Base-by-base conservation (phyloP, 768 basidiomycete genomes). In the Tylopilus subfusipes region DNA sequence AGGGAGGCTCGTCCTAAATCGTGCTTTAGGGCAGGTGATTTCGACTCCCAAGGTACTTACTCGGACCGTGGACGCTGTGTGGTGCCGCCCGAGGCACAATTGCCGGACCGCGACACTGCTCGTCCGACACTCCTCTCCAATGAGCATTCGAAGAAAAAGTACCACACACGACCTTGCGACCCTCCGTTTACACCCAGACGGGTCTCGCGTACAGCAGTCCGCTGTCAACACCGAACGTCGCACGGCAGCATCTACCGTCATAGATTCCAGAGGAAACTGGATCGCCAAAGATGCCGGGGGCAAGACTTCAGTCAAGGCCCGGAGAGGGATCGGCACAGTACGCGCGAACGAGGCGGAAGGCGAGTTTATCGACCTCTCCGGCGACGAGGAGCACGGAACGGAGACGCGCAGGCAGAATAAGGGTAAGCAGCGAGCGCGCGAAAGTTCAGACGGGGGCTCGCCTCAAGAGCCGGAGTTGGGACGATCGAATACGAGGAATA, bases 221-320 rank as follows among this genome's bases (percentile, higher is more conserved):
- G 64, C 74, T 4, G 57, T 48, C 5, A 80, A 77, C 39, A 54
- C 65, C 2, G 62, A 66, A 24, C 63, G 60, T 7, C 70, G 74
- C 52, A 72, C 68, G 29, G 72, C 74, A 18, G 68, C 60, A 30
- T 64, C 65, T 42, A 67, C 74, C 14, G 67, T 77, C 4, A 72
- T 74, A 48, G 80, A 82, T 65, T 52, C 72, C 2, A 75, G 79
- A 44, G 83, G 81, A 13, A 84, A 85, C 55, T 86, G 84, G 82
- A 78, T 86, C 21, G 86, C 87, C 11, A 72, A 65, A 31, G 85
- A 88, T 62, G 86, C 86, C 2, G 85, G 79, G 18, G 86, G 87
- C 2, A 65, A 68, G 30, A 69, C 64, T 8, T 74, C 62, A 4
- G 73, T 81, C 62, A 73, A 70, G 60, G 71, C 62, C 61, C 74